phyloP scores from a whole-genome alignment of 2,329 filamentous ascomycete species.

The Thermomyces lanuginosus region DNA sequence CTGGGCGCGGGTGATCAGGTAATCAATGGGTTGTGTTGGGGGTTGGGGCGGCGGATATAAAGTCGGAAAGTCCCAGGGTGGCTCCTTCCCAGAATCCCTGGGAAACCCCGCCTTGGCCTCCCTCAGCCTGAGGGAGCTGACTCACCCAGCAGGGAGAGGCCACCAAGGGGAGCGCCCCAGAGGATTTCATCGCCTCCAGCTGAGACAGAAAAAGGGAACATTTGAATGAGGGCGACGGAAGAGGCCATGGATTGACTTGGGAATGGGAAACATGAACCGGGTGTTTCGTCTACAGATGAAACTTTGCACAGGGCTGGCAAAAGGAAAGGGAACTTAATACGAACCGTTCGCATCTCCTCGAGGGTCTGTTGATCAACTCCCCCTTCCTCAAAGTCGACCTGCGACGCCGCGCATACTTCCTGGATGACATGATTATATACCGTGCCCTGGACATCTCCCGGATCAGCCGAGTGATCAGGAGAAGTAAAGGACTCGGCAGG shows the following conservation, averaged over 20 bases:
- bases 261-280: conserved; percentile 6
- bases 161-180: too few relatives aligned
- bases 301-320: not conserved
- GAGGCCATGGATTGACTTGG: too few relatives aligned
- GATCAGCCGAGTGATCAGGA: conserved; percentile 13
- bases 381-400: conserved; percentile 91
- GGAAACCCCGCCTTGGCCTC: conserved; percentile 9
- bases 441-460: conserved; percentile 38
- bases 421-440: conserved; percentile 88
- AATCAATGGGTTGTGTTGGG: conserved; percentile 1
- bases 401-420: conserved; percentile 76
- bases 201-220: not conserved
- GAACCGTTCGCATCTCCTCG: conserved; percentile 74
- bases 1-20: too few relatives aligned
- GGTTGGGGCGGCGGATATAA: conserved; percentile 9
- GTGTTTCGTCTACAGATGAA: not conserved
- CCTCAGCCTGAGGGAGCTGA: conserved; percentile 2
- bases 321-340: conserved; percentile 19
- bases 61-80: conserved; percentile 6
- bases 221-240: conserved; percentile 4
- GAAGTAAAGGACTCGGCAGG: conserved; percentile 2
- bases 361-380: conserved; percentile 78
- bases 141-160: too few relatives aligned
- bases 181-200: not conserved
- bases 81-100: conserved; percentile 21